Base-by-base conservation (phyloP, 768 basidiomycete species). In the Hemileccinum rubropunctum region DNA sequence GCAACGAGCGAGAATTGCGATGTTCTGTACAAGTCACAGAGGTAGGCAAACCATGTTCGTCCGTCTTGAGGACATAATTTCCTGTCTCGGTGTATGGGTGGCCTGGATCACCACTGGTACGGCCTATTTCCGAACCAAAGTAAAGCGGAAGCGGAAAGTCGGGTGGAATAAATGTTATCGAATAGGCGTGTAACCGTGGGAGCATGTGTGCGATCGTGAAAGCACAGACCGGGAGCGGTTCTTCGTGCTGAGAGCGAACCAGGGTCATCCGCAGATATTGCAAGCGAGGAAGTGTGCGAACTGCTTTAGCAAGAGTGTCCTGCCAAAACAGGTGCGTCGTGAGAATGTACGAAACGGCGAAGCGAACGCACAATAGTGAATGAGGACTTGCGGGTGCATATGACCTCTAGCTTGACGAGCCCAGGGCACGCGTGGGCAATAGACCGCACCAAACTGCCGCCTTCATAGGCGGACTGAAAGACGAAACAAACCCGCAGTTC, bases 381-480 rank as follows among this genome's bases (percentile, higher is more conserved):
- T 1, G 86, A 86, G 11, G 88, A 83, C 57, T 80, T 83, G 57
- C 80, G 80, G 12, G 76, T 74, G 60, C 84, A 87, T 14, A 81
- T 81, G 36, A 90, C 67, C 53, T 86, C 80, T 8, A 90, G 72
- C 60, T 82, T 78, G 30, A 70, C 73, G 33, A 90, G 72, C 45
- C 76, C 75, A 11, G 87, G 86, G 58, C 86, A 88, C 1, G 83
- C 76, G 12, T 79, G 69, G 45, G 81, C 79, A 49, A 90, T 76
- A 4, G 83, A 82, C 39, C 84, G 79, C 30, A 90, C 72, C 50
- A 88, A 70, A 56, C 82, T 82, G 23, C 80, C 83, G 58, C 84
- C 83, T 56, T 90, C 87, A 59, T 88, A 88, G 59, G 82, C 81
- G 2, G 82, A 82, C 58, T 88, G 84, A 43, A 89, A 76, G 34